Percentiles rank a stretch among this genome's conserved stretches.
Conservation (phyloP, 2,329 filamentous ascomycete genomes). For the Sclerotinia trifoliorum region DNA sequence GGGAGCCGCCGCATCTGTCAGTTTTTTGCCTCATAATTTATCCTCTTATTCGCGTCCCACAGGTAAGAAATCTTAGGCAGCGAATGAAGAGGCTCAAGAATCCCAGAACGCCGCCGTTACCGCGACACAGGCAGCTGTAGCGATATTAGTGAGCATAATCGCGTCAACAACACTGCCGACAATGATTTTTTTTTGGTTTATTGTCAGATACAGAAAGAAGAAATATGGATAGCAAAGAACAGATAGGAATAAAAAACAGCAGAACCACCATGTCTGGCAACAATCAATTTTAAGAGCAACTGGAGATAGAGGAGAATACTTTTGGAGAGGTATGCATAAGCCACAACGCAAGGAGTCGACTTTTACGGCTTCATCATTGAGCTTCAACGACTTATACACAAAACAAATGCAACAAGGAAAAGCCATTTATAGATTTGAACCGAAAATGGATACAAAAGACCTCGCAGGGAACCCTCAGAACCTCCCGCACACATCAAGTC, state of each 20-base stretch:
- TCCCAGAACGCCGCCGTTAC: slow-evolving; percentile 44
- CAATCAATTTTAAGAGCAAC: too few species aligned
- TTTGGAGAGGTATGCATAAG: too few species aligned
- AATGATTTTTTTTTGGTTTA: slow-evolving; percentile 42
- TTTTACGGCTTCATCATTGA: not conserved
- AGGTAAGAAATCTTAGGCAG: not conserved
- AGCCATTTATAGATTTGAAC: not conserved
- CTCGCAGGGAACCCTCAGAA: slow-evolving; percentile 34
- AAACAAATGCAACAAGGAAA: not conserved
- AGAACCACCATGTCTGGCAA: too few species aligned
- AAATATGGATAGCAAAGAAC: slow-evolving; percentile 7
- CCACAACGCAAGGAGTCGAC: not conserved
- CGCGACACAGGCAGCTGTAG: slow-evolving; percentile 45
- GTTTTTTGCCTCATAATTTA: not conserved
- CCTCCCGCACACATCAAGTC: slow-evolving; percentile 32
- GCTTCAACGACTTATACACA: not conserved
- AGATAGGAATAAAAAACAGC: not conserved
- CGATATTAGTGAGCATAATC: slow-evolving; percentile 46
- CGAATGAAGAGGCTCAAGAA: slow-evolving; percentile 24
- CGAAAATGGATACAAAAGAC: slow-evolving; percentile 30
- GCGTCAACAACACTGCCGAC: slow-evolving; percentile 46
- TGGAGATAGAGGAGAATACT: too few species aligned
- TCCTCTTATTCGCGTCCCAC: not conserved
- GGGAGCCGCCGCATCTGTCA: not conserved
- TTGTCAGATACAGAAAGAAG: slow-evolving; percentile 39